Evolutionary conservation across 208 protist genomes (phyloP).

Genomic region (Balamuthia mandrillaris): DNA sequence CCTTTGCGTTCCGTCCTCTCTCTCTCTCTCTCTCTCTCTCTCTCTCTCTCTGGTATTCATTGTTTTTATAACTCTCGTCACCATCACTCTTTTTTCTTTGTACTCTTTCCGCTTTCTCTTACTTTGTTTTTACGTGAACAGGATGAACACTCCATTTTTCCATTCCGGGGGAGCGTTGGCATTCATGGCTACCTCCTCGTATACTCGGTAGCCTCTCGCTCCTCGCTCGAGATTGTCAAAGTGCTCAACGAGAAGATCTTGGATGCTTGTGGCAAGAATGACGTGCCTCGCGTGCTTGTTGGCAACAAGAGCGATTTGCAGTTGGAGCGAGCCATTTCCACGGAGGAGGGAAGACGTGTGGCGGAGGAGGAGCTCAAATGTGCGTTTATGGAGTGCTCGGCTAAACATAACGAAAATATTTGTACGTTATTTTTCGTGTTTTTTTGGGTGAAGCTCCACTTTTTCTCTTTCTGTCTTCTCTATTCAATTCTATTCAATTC

Average conservation of each 20-base stretch:
- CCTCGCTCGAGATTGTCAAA: constrained; percentile 68
- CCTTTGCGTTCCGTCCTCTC: background rate
- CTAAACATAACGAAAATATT: constrained; percentile 66
- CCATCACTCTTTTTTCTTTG: no score
- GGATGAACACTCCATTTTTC: constrained; percentile 76
- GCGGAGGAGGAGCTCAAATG: constrained; percentile 66
- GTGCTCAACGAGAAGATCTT: constrained; percentile 72
- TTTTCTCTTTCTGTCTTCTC: no score
- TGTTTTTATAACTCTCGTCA: no score
- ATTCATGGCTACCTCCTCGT: constrained; percentile 76
- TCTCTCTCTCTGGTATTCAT: no score
- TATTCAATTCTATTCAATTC: no score
- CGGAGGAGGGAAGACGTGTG: constrained; percentile 50
- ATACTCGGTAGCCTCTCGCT: constrained; percentile 66
- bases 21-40: no score
- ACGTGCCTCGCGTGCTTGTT: constrained; percentile 65
- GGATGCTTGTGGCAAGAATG: constrained; percentile 52
- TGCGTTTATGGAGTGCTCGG: constrained; percentile 65
- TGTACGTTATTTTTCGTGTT: background rate
- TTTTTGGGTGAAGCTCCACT: no score
- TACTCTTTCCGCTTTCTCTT: no score
- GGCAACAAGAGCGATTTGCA: constrained; percentile 72
- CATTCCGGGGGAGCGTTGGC: constrained; percentile 64
- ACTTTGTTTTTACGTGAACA: no score
- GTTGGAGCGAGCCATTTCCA: constrained; percentile 45